Evolutionary conservation across 306 rosid species (phyloP).

Genomic region (Malus sieversii): DNA sequence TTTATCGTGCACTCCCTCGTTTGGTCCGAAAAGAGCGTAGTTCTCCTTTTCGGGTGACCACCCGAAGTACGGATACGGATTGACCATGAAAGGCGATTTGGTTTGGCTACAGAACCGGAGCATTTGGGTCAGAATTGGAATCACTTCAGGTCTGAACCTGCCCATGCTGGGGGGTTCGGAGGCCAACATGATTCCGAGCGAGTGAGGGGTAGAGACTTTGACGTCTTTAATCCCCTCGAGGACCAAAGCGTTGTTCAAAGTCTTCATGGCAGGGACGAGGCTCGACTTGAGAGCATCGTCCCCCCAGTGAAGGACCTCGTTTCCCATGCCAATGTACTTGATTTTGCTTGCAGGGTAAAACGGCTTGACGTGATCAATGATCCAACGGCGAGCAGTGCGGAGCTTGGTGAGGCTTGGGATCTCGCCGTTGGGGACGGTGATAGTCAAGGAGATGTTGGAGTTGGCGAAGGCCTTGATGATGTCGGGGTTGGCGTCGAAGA

Average conservation of each 20-base stretch:
- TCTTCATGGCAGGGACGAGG: constrained; percentile 76
- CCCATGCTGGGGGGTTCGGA: constrained; percentile 71
- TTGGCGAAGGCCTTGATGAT: constrained; percentile 73
- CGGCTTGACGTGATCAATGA: constrained; percentile 38
- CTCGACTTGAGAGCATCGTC: constrained; percentile 28
- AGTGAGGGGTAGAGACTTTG: constrained; percentile 78
- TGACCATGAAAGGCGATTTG: constrained; percentile 67
- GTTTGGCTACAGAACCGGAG: constrained; percentile 48
- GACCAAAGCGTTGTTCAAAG: constrained; percentile 51
- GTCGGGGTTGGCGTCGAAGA: constrained; percentile 70
- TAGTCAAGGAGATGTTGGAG: constrained; percentile 55
- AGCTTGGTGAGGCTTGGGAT: constrained; percentile 24
- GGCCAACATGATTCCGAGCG: constrained; percentile 48
- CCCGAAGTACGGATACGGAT: constrained; percentile 82
- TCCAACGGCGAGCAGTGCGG: constrained; percentile 48
- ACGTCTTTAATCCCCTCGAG: constrained; percentile 52
- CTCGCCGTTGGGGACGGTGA: constrained; percentile 73
- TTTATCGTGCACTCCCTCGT: constrained; percentile 44
- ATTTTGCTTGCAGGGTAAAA: constrained; percentile 54
- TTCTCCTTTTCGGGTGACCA: constrained; percentile 45
- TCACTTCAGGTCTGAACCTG: constrained; percentile 47
- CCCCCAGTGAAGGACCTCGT: constrained; percentile 65
- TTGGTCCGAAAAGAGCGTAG: constrained; percentile 58
- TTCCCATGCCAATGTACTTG: constrained; percentile 63
- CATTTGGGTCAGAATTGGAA: constrained; percentile 46